Evolutionary conservation across 2,329 filamentous ascomycete species (phyloP).

Genomic region (Decorospora gaudefroyi): DNA sequence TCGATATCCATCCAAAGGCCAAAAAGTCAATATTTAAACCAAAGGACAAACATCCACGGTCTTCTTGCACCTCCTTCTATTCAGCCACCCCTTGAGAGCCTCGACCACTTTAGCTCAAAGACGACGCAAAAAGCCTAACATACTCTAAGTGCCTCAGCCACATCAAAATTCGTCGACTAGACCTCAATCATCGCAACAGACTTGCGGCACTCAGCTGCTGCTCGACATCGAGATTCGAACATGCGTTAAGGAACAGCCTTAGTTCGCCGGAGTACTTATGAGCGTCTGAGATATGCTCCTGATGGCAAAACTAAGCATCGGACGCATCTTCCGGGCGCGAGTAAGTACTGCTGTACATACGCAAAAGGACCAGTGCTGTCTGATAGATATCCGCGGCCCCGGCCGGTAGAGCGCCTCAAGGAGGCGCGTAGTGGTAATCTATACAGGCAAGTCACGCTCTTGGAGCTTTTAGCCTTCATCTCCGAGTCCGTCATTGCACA

Average conservation of each 20-base stretch:
- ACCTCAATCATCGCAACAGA: too few species aligned
- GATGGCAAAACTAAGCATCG: not conserved
- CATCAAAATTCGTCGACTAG: too few species aligned
- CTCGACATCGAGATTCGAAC: too few species aligned
- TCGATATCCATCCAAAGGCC: too few species aligned
- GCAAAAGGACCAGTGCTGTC: not conserved
- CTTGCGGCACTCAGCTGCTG: too few species aligned
- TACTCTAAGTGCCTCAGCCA: too few species aligned
- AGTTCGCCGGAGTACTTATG: not conserved
- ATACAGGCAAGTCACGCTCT: not conserved
- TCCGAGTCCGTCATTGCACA: not conserved
- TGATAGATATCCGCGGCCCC: slow-evolving; percentile 9
- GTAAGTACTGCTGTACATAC: not conserved
- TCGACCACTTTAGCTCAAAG: too few species aligned
- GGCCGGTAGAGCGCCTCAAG: not conserved
- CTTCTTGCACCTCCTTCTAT: too few species aligned
- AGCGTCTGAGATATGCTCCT: not conserved
- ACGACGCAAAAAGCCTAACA: too few species aligned
- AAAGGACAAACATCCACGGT: too few species aligned
- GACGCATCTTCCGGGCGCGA: not conserved
- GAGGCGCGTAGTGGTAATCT: not conserved
- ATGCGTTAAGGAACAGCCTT: not conserved
- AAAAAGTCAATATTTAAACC: too few species aligned
- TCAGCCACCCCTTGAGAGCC: too few species aligned
- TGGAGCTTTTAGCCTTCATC: not conserved